Evolutionary conservation across 345 rosid genomes (phyloP), one percentile per base, ranked within the genome.

Genomic region (Euphorbia lathyris): DNA sequence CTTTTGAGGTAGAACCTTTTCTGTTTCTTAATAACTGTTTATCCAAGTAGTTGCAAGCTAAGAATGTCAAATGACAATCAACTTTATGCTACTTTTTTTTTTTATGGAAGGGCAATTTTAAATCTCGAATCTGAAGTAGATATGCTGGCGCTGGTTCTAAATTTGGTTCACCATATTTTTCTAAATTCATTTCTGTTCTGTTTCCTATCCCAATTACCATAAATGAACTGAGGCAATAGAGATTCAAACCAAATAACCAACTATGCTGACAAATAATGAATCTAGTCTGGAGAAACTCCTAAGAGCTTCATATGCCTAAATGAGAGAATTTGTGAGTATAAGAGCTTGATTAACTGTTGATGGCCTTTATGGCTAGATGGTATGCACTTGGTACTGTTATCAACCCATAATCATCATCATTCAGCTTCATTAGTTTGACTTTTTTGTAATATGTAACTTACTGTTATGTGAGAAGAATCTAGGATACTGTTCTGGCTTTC

Each of bases 391-490:
- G 20, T 34, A 25, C 50, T 32, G 38, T 30, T 26, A 9, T 36
- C 42, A 29, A 19, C 26, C 20, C 5, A 56, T 10, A 9, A 29
- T 36, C 50, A 34, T 32, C 36, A 32, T 5, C 30, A 22, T 4
- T n/a, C 20, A 66, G 32, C 26, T 32, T 67, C 19, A 56, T 68
- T 45, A 40, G 43, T 56, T 68, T 40, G 17, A 23, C 58, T 9
- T 42, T 12, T 27, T 25, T 34, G 14, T 10, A 58, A 9, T 56
- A 20, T 45, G 17, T 55, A n/a, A n/a, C 65, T 32, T 65, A 17
- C 32, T 27, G n/a, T n/a, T n/a, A n/a, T n/a, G 9, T 27, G 14
- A 25, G 53, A 16, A 10, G 56, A 43, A 17, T 13, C 72, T 69
- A n/a, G 59, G 23, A 43, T 26, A 58, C 25, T 0, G 9, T 19